Conservation (phyloP, 306 rosid genomes). For the Pterocarpus santalinus region DNA sequence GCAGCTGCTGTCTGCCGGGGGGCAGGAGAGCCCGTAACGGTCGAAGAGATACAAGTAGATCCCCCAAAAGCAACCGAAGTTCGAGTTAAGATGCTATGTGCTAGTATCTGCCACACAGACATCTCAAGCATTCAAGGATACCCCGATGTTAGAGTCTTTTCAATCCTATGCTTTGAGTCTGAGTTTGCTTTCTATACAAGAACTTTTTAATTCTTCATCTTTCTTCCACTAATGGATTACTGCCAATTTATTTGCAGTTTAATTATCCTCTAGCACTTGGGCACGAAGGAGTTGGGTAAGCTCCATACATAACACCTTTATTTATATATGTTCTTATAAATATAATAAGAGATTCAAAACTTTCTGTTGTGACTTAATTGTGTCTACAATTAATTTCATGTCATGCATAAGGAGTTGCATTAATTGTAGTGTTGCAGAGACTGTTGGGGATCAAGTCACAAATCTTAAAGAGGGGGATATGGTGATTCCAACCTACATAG, state of each 20-base stretch:
- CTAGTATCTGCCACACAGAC: conserved; percentile 58
- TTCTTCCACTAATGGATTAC: too few relatives aligned
- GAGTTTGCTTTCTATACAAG: too few relatives aligned
- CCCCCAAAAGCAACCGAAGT: conserved; percentile 50
- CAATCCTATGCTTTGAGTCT: too few relatives aligned
- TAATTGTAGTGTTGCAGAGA: not conserved
- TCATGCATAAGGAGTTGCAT: not conserved
- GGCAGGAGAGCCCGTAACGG: conserved; percentile 35
- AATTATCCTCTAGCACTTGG: conserved; percentile 51
- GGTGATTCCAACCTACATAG: conserved; percentile 1
- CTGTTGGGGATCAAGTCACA: not conserved
- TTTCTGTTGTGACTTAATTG: not conserved
- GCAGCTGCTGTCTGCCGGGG: conserved; percentile 58
- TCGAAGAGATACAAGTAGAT: conserved; percentile 56
- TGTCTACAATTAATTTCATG: not conserved
- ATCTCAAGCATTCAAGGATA: conserved; percentile 18
- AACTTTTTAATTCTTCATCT: too few relatives aligned
- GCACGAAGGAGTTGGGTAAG: conserved; percentile 60
- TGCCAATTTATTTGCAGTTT: too few relatives aligned
- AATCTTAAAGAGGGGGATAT: not conserved
- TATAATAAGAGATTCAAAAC: too few relatives aligned
- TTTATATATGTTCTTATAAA: too few relatives aligned
- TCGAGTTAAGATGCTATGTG: conserved; percentile 53
- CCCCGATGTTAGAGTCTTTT: conserved; percentile 18
- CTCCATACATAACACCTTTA: not conserved